These are phyloP conservation scores for Boletellus sp. DNA, from an alignment of 768 basidiomycete species.

Conservation along the genomic window DNA sequence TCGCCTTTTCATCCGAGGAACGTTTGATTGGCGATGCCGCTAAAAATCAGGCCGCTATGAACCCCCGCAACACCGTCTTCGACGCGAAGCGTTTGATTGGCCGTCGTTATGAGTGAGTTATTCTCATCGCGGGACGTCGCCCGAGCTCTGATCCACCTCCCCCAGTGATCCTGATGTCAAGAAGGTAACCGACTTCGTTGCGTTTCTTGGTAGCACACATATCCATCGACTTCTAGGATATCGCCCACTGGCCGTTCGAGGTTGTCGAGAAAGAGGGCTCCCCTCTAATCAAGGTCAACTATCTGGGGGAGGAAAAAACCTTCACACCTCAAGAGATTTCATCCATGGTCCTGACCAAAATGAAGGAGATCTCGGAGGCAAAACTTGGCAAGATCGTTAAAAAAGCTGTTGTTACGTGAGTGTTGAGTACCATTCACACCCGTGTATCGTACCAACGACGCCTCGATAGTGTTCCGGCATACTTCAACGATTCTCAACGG, in stretches of 20 bases:
- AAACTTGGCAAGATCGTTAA: constrained; percentile 98
- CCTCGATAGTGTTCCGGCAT: constrained; percentile 78
- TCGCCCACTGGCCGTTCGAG: constrained; percentile 96
- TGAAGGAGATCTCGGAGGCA: constrained; percentile 99
- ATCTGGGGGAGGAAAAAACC: constrained; percentile 91
- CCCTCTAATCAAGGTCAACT: constrained; percentile 93
- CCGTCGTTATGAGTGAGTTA: constrained; percentile 84
- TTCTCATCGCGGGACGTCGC: neutral
- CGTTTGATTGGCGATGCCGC: constrained; percentile 98
- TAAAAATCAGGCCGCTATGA: constrained; percentile 99
- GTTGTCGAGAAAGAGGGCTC: constrained; percentile 97
- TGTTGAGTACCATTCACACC: constrained; percentile 14
- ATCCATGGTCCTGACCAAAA: constrained; percentile 99
- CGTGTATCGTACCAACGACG: constrained; percentile 1
- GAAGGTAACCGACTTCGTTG: constrained; percentile 45
- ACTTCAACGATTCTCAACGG: constrained; percentile 99
- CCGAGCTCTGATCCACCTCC: constrained; percentile 4
- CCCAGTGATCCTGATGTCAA: constrained; percentile 92
- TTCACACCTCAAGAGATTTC: constrained; percentile 99
- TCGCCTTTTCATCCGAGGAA: constrained; percentile 95
- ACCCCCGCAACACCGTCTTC: constrained; percentile 98
- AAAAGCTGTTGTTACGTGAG: constrained; percentile 98
- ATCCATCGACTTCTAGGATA: constrained; percentile 56
- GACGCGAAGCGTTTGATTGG: constrained; percentile 99
- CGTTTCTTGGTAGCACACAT: neutral